These are phyloP conservation scores for Aspergillus sergii DNA, from an alignment of 2,329 filamentous ascomycete species.

Conservation along the genomic window DNA sequence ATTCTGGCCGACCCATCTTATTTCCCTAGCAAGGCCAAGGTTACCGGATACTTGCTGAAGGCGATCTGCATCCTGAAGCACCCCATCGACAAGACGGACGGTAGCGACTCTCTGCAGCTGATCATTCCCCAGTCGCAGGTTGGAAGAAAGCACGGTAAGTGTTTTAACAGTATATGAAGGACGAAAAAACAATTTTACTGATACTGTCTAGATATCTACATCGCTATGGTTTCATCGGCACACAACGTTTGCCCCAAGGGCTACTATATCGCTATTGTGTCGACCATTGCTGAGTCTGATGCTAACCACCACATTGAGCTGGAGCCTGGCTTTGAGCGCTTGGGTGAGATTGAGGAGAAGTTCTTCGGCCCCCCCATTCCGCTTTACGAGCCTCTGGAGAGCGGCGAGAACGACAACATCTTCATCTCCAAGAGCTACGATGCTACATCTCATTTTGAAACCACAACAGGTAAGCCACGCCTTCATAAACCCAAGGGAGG, in stretches of 20 bases:
- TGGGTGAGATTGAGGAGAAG: slow-evolving; percentile 93
- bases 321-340: slow-evolving; percentile 84
- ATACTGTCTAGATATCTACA: slow-evolving; percentile 76
- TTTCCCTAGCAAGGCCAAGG: slow-evolving; percentile 86
- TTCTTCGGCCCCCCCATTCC: slow-evolving; percentile 94
- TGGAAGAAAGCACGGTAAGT: slow-evolving; percentile 88
- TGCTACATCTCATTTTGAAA: slow-evolving; percentile 97
- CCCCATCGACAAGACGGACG: slow-evolving; percentile 84
- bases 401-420: slow-evolving; percentile 83
- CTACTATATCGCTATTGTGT: slow-evolving; percentile 98
- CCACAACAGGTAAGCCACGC: slow-evolving; percentile 61
- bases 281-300: slow-evolving; percentile 88
- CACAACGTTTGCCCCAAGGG: slow-evolving; percentile 99
- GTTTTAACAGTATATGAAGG: slow-evolving; percentile 27
- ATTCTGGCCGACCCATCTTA: slow-evolving; percentile 96
- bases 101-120: slow-evolving; percentile 86
- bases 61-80: slow-evolving; percentile 98
- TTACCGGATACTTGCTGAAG: slow-evolving; percentile 87
- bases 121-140: slow-evolving; percentile 99
- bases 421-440: slow-evolving; percentile 99
- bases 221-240: slow-evolving; percentile 90
- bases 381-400: slow-evolving; percentile 85
- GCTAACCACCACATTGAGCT: slow-evolving; percentile 97
- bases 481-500: background rate
- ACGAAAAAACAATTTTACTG: slow-evolving; percentile 14